These are phyloP conservation scores for Meira nashicola DNA, from an alignment of 1,284 basidiomycete genomes.

Conservation along the genomic window DNA sequence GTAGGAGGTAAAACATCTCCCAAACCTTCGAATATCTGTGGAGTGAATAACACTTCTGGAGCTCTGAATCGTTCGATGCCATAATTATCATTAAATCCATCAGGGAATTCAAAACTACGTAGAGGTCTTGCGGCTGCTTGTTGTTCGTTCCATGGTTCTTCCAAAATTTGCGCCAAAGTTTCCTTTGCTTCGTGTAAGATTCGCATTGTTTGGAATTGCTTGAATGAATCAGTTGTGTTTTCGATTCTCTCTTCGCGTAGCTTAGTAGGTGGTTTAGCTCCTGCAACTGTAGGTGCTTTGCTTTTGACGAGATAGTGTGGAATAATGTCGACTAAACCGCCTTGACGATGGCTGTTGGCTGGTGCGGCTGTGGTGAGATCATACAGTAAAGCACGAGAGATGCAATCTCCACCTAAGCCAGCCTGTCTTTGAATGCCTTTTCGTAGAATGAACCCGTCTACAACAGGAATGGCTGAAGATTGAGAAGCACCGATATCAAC, in stretches of 20 bases:
- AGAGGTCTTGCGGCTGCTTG: slow-evolving; percentile 56
- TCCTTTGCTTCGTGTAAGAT: slow-evolving; percentile 94
- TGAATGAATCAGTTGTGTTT: slow-evolving; percentile 68
- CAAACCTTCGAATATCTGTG: slow-evolving; percentile 61
- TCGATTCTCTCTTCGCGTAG: slow-evolving; percentile 40
- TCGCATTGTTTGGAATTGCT: slow-evolving; percentile 71
- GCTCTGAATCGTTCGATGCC: slow-evolving; percentile 75
- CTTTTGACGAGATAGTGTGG: slow-evolving; percentile 83
- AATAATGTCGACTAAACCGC: slow-evolving; percentile 55
- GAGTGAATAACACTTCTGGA: slow-evolving; percentile 84
- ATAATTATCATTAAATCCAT: slow-evolving; percentile 83
- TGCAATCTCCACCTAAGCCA: slow-evolving; percentile 38
- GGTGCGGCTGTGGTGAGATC: slow-evolving; percentile 28
- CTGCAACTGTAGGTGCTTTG: slow-evolving; percentile 66
- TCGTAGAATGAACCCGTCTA: slow-evolving; percentile 93
- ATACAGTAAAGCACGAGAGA: slow-evolving; percentile 27
- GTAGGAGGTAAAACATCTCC: slow-evolving; percentile 16
- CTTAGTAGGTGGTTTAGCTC: slow-evolving; percentile 59
- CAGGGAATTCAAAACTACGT: slow-evolving; percentile 82
- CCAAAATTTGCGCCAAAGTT: slow-evolving; percentile 74
- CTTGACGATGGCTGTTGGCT: slow-evolving; percentile 16
- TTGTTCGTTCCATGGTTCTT: slow-evolving; percentile 84
- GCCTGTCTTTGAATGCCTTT: slow-evolving; percentile 64
- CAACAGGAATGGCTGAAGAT: slow-evolving; percentile 86
- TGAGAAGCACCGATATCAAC: slow-evolving; percentile 86